A percentile compares a stretch with the other conserved stretches of the same genome.
Evolutionary conservation across 306 rosid species (phyloP).

Genomic region (Crotalaria pallida): DNA sequence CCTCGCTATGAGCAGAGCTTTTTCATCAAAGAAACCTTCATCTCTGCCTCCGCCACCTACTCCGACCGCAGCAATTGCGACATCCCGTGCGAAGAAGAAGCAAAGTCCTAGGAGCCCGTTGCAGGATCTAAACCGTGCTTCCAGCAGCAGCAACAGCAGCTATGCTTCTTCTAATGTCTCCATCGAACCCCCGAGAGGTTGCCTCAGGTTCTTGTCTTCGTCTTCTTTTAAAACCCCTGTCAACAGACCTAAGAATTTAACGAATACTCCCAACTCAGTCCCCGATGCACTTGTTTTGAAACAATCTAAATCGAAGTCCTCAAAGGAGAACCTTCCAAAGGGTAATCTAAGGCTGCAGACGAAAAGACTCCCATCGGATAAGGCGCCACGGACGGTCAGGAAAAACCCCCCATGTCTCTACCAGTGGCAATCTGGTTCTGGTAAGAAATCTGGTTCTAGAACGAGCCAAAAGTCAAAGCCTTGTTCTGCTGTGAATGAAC

Average conservation of each 20-base stretch:
- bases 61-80: conserved; percentile 15
- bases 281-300: conserved; percentile 24
- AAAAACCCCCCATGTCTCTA: conserved; percentile 50
- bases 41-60: conserved; percentile 31
- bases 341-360: conserved; percentile 17
- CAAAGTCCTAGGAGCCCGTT: conserved; percentile 44
- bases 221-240: conserved; percentile 41
- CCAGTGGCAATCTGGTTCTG: conserved; percentile 60
- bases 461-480: conserved; percentile 30
- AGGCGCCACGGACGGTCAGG: conserved; percentile 13
- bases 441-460: conserved; percentile 39
- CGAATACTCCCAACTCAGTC: conserved; percentile 46
- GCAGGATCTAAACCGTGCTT: conserved; percentile 45
- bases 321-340: conserved; percentile 45
- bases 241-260: conserved; percentile 23
- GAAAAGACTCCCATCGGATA: conserved; percentile 18
- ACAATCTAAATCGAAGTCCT: conserved; percentile 32
- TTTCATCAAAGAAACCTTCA: conserved; percentile 50
- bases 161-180: conserved; percentile 47
- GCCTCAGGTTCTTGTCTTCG: conserved; percentile 68
- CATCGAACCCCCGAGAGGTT: conserved; percentile 58
- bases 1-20: conserved; percentile 43
- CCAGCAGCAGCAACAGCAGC: conserved; percentile 37
- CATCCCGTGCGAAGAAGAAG: conserved; percentile 22
- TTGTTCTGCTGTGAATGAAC: conserved; percentile 28